These are phyloP conservation scores for Colletotrichum zoysiae DNA, from an alignment of 2,329 filamentous ascomycete genomes.

Conservation along the genomic window DNA sequence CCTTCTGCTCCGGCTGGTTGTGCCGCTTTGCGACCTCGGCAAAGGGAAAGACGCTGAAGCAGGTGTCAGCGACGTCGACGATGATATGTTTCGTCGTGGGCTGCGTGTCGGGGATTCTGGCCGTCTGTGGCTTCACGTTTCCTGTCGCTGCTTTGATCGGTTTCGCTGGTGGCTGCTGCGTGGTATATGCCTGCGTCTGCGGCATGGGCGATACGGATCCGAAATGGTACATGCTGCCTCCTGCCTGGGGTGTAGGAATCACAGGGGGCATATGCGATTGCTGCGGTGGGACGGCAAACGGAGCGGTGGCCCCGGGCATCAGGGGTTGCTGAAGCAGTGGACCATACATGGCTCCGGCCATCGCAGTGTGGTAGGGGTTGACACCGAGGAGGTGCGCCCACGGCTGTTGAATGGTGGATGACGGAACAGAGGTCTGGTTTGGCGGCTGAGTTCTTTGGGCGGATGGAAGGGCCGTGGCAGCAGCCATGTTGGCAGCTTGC, in stretches of 20 bases:
- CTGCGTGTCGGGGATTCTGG: constrained; percentile 43
- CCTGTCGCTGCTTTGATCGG: not conserved
- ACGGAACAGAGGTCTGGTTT: constrained; percentile 3
- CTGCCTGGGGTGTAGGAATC: constrained; percentile 13
- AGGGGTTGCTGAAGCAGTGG: constrained; percentile 35
- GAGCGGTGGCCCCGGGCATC: constrained; percentile 14
- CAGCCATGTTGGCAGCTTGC: constrained; percentile 32
- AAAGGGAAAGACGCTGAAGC: constrained; percentile 60
- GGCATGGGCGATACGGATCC: constrained; percentile 4
- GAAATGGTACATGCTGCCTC: constrained; percentile 17
- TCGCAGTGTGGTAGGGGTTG: constrained; percentile 35
- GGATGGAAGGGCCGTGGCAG: constrained; percentile 3
- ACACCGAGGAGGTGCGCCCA: constrained; percentile 33
- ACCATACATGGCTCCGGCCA: constrained; percentile 32
- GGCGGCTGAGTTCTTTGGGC: not conserved
- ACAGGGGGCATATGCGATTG: constrained; percentile 7
- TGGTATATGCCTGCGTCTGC: constrained; percentile 4
- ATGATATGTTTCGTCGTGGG: constrained; percentile 56
- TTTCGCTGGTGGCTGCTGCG: not conserved
- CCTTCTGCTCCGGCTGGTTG: constrained; percentile 56
- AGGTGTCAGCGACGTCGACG: constrained; percentile 63
- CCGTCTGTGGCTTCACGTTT: not conserved
- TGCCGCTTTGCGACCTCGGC: constrained; percentile 60
- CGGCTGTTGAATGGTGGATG: constrained; percentile 26
- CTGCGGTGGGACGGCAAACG: constrained; percentile 29